Percentiles rank a stretch among this genome's conserved stretches.
These are phyloP conservation scores for Penium margaritaceum DNA, from an alignment of 139 green algal genomes.

Conservation along the genomic window DNA sequence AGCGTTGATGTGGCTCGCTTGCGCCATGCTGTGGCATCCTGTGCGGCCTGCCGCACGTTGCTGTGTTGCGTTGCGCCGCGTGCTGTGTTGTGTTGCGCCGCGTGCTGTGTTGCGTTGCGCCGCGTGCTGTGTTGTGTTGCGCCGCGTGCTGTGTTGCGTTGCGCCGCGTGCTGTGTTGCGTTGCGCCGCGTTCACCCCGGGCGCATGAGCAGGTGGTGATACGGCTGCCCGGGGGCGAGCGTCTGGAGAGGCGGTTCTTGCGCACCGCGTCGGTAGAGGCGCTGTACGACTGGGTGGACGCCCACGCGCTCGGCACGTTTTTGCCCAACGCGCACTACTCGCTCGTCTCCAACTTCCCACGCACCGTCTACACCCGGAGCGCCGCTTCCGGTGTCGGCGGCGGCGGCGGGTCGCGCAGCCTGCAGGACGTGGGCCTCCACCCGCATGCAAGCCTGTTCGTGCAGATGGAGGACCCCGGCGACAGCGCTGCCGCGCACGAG, in stretches of 20 bases:
- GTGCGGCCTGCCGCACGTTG: not conserved
- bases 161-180: not conserved
- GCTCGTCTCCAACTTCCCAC: conserved; percentile 46
- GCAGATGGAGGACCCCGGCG: conserved; percentile 43
- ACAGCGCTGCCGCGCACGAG: no score
- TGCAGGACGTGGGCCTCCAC: conserved; percentile 32
- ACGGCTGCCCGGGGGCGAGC: conserved; percentile 33
- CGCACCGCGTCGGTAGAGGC: conserved; percentile 16
- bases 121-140: not conserved
- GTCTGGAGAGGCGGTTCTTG: conserved; percentile 29
- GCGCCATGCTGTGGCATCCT: not conserved
- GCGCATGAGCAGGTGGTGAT: conserved; percentile 27
- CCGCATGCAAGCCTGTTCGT: conserved; percentile 46
- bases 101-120: not conserved
- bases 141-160: not conserved
- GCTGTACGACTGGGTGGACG: conserved; percentile 47
- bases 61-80: not conserved
- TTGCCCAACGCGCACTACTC: conserved; percentile 24
- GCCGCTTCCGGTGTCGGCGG: no score
- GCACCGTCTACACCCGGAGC: conserved; percentile 35
- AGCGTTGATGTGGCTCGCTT: no score
- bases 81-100: not conserved
- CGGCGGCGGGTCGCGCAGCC: conserved; percentile 1
- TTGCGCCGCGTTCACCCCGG: no score
- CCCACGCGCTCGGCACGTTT: conserved; percentile 27